A percentile compares a stretch with the other conserved stretches of the same genome.
Evolutionary conservation across 139 green algal species (phyloP).

Genomic region (Helicosporidium sp.): DNA sequence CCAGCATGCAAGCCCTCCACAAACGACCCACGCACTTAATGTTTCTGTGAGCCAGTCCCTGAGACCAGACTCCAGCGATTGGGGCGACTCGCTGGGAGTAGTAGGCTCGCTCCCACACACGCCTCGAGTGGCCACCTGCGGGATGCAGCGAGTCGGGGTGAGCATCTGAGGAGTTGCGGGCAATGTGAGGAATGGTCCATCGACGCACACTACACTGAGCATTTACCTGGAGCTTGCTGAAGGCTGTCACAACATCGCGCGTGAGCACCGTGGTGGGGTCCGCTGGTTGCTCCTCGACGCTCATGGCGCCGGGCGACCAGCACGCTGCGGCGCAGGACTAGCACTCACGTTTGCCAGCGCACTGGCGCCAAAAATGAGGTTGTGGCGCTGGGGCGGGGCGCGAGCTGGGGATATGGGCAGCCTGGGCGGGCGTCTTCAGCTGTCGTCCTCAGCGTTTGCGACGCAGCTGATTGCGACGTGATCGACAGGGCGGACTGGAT

Average conservation of each 20-base stretch:
- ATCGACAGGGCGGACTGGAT: no score
- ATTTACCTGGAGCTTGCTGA: neutral
- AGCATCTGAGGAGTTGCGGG: neutral
- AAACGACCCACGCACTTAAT: conserved; percentile 3
- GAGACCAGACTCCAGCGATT: neutral
- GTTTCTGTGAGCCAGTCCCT: conserved; percentile 5
- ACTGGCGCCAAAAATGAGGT: neutral
- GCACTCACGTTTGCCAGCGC: neutral
- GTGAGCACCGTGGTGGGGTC: conserved; percentile 4
- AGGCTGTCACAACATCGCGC: no score
- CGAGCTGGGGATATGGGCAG: neutral
- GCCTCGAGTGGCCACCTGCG: neutral
- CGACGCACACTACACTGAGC: neutral
- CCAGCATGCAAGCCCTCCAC: neutral
- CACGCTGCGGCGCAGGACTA: no score
- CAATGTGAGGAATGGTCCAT: neutral
- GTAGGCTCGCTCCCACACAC: conserved; percentile 7
- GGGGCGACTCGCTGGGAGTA: conserved; percentile 5
- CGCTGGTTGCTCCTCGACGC: neutral
- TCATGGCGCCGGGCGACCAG: no score
- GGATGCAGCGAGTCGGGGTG: neutral
- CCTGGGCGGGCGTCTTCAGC: no score
- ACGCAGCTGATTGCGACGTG: no score
- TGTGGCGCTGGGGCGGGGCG: neutral
- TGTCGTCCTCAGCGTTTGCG: no score